A percentile compares a stretch with the other conserved stretches of the same genome.
Conservation (phyloP, 495 filamentous ascomycete genomes). For the Aspergillus olivimuriae region DNA sequence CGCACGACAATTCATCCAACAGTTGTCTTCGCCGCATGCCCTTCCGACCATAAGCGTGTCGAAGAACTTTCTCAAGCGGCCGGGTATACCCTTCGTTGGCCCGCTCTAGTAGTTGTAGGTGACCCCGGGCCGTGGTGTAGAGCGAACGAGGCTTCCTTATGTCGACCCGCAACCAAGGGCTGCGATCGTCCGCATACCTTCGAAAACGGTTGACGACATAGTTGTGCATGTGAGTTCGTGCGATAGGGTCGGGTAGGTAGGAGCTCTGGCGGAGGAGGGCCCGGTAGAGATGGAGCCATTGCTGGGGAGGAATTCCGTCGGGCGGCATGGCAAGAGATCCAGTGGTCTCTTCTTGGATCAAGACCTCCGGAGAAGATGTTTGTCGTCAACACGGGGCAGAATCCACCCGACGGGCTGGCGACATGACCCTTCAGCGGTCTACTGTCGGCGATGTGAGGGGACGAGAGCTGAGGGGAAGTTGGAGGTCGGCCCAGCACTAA, state of each 20-base stretch:
- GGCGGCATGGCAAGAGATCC: neutral
- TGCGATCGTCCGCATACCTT: conserved; percentile 11
- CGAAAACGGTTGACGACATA: conserved; percentile 56
- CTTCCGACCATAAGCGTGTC: conserved; percentile 64
- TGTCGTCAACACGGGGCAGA: neutral
- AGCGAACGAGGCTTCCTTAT: no score
- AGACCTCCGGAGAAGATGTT: neutral
- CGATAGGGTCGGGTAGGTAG: conserved; percentile 72
- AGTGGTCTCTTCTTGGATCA: neutral
- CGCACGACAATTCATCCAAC: conserved; percentile 40
- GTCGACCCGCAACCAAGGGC: conserved; percentile 4
- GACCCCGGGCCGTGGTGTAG: conserved; percentile 13
- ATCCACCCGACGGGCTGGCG: neutral
- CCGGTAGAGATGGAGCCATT: conserved; percentile 62
- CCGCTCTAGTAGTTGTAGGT: conserved; percentile 37
- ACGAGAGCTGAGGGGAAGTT: neutral
- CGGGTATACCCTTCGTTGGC: conserved; percentile 60
- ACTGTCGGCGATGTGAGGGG: no score
- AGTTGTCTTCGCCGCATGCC: conserved; percentile 64
- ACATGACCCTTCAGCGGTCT: no score
- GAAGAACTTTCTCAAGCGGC: conserved; percentile 58
- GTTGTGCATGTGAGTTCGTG: conserved; percentile 51
- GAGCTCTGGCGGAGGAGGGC: conserved; percentile 76
- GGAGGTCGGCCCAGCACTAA: neutral
- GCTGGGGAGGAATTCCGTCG: conserved; percentile 4